phyloP scores from a whole-genome alignment of 352 stramenopile species.

The Thraustotheca clavata region DNA sequence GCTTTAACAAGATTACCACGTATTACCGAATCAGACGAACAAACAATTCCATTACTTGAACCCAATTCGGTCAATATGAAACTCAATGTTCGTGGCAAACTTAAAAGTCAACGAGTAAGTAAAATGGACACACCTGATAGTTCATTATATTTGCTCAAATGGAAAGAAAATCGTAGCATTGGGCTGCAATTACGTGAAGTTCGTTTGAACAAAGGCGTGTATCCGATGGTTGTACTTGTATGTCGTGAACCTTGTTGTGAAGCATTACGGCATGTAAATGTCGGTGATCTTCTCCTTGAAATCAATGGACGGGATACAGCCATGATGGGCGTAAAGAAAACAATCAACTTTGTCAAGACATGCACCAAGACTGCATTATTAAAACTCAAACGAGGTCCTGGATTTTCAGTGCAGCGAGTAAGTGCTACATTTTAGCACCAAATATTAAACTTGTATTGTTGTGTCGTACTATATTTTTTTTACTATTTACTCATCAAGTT shows the following conservation, averaged over 20 bases:
- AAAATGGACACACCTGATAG: constrained; percentile 75
- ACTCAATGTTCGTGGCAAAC: constrained; percentile 67
- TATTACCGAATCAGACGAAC: constrained; percentile 44
- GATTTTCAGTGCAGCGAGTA: constrained; percentile 58
- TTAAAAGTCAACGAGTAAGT: constrained; percentile 57
- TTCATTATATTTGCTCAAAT: constrained; percentile 80
- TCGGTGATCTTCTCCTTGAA: constrained; percentile 79
- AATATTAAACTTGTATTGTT: too few relatives aligned
- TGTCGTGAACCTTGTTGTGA: constrained; percentile 81
- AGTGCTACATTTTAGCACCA: constrained; percentile 34
- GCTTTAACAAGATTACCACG: constrained; percentile 51
- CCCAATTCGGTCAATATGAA: constrained; percentile 79
- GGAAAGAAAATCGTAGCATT: constrained; percentile 82
- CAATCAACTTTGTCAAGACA: constrained; percentile 76
- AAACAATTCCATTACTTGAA: constrained; percentile 69
- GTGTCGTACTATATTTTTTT: too few relatives aligned
- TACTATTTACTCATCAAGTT: too few relatives aligned
- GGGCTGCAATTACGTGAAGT: constrained; percentile 78
- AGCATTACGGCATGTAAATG: constrained; percentile 67
- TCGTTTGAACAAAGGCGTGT: constrained; percentile 64
- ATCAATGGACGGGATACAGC: constrained; percentile 85
- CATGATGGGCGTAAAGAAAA: constrained; percentile 86
- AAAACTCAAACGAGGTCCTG: constrained; percentile 76
- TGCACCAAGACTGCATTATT: constrained; percentile 80
- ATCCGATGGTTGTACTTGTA: constrained; percentile 69